These are phyloP conservation scores for Paramarasmius palmivorus DNA, from an alignment of 1,284 basidiomycete genomes.

Conservation along the genomic window DNA sequence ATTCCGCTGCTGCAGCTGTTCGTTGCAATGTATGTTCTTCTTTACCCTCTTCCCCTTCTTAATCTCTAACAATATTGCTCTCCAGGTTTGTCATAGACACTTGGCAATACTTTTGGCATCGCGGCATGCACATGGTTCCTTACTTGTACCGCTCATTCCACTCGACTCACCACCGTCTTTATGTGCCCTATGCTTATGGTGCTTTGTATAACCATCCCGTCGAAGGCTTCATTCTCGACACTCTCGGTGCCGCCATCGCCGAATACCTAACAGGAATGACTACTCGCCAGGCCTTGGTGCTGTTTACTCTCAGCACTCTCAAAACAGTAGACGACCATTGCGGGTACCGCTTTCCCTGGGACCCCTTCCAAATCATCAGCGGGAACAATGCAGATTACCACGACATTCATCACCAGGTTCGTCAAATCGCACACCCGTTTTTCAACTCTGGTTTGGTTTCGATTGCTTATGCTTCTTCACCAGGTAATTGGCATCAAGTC, in stretches of 20 bases:
- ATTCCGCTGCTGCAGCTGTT: constrained; percentile 80
- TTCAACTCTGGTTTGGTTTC: constrained; percentile 1
- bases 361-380: constrained; percentile 85
- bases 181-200: constrained; percentile 97
- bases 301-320: constrained; percentile 84
- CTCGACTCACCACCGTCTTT: constrained; percentile 94
- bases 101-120: constrained; percentile 98
- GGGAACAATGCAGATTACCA: constrained; percentile 98
- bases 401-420: constrained; percentile 94
- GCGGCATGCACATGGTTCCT: constrained; percentile 88
- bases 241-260: constrained; percentile 79
- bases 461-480: constrained; percentile 13
- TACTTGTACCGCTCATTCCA: constrained; percentile 93
- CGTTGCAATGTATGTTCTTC: constrained; percentile 78
- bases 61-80: constrained; percentile 11
- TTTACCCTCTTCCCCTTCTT: constrained; percentile 3
- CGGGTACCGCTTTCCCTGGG: constrained; percentile 88
- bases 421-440: constrained; percentile 18
- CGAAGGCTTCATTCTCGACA: constrained; percentile 92
- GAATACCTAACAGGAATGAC: constrained; percentile 74
- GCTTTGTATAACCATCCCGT: constrained; percentile 98
- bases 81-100: constrained; percentile 92
- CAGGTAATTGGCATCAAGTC: constrained; percentile 91
- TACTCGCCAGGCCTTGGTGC: constrained; percentile 81
- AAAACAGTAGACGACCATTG: constrained; percentile 99